These are phyloP conservation scores for Rubus parviflorus DNA, from an alignment of 306 rosid genomes.

Conservation along the genomic window DNA sequence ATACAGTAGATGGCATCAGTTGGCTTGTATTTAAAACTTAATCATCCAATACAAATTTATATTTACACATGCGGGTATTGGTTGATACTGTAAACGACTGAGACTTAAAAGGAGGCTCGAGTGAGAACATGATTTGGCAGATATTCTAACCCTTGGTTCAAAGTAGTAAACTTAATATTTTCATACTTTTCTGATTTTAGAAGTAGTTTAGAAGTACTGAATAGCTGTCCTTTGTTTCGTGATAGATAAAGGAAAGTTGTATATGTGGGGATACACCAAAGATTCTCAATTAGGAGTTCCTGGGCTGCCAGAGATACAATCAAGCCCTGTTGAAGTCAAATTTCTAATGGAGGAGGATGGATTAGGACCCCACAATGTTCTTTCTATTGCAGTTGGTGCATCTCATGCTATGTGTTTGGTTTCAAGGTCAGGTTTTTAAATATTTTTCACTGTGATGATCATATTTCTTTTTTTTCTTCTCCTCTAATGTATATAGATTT, in stretches of 20 bases:
- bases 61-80: background rate
- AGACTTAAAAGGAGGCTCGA: background rate
- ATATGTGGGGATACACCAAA: slow-evolving; percentile 79
- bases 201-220: slow-evolving; percentile 8
- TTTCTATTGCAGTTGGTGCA: slow-evolving; percentile 74
- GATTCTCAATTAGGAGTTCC: slow-evolving; percentile 93
- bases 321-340: slow-evolving; percentile 69
- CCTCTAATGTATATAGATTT: background rate
- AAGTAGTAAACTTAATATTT: background rate
- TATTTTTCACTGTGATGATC: background rate
- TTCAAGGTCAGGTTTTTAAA: slow-evolving; percentile 45
- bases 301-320: slow-evolving; percentile 72
- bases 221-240: slow-evolving; percentile 22
- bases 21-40: background rate
- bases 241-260: slow-evolving; percentile 78
- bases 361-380: slow-evolving; percentile 66
- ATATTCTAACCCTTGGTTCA: slow-evolving; percentile 6
- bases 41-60: background rate
- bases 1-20: background rate
- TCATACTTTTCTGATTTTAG: background rate
- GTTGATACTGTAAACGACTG: background rate
- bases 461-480: no score
- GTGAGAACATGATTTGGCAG: background rate
- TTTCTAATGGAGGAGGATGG: slow-evolving; percentile 80
- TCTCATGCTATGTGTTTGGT: slow-evolving; percentile 83